Evolutionary conservation across 2,329 filamentous ascomycete genomes (phyloP), one percentile per base, ranked within the genome.

Genomic region (Verticillium dahliae): DNA sequence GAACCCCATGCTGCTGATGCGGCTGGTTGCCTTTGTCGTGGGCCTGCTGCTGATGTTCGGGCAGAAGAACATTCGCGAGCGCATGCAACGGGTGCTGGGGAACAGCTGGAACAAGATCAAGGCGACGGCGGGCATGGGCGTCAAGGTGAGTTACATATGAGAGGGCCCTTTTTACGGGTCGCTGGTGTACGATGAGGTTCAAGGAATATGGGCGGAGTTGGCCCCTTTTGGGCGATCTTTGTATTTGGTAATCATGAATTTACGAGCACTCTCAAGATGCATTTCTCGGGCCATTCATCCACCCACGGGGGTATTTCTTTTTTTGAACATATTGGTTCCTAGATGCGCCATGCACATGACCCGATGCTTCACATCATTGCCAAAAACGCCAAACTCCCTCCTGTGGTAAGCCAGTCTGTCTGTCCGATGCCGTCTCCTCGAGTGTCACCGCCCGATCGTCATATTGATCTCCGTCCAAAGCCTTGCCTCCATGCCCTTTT

Each of bases 91-190:
- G 61, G 79, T 92, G 41, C 71, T 96, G 54, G 84, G 83, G 45
- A 80, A 83, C 34, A 87, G 86, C 10, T 96, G 92, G 92, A 84
- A 85, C 60, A 97, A 96, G 77, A 78, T 97, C 50, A 87, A 85
- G 72, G 83, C 87, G 56, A 98, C 95, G 0, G 88, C 94, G 4
- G 93, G 93, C 1, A 98, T 98, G 94, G 95, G 94, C 2, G 90
- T 96, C 65, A 98, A 97, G 79, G 93, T 98, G 70, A 96, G 90
- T 73, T 98, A 98, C 77, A 96, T 99, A 63, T 98, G 76, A 81
- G 27, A 35, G 18, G 45, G 27, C 27, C 27, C 27, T 4, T 31
- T 31, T 31, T 2, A 22, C 18, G n/a, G 45, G 18, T 50, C 15
- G 45, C 45, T 10, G 18, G n/a, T 50, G 45, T 50, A 50, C 45